phyloP scores from a whole-genome alignment of 345 rosid genomes.

The Turritis glabra region DNA sequence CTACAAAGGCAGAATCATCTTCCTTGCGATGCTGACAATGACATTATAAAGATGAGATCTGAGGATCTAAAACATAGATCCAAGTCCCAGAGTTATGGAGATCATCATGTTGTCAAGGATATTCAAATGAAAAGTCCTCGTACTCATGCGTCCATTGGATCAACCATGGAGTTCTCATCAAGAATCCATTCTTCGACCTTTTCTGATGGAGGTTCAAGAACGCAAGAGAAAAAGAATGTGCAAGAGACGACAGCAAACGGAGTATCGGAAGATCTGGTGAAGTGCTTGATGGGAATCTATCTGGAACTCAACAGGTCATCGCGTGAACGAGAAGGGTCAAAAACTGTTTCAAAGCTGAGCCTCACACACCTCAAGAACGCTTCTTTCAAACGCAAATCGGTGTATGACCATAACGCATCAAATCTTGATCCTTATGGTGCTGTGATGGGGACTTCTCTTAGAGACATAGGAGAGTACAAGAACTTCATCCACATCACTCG shows the following conservation, averaged over 20 bases:
- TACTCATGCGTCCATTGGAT: constrained; percentile 60
- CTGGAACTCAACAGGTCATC: constrained; percentile 57
- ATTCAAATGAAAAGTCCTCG: constrained; percentile 49
- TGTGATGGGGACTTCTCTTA: constrained; percentile 55
- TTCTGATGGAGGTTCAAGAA: constrained; percentile 44
- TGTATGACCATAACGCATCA: constrained; percentile 44
- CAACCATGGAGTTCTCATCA: constrained; percentile 58
- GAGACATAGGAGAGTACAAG: constrained; percentile 85
- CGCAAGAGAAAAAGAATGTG: constrained; percentile 16
- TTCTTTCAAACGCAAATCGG: constrained; percentile 43
- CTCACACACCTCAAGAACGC: constrained; percentile 38
- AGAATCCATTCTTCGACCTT: constrained; percentile 44
- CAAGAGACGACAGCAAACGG: constrained; percentile 49
- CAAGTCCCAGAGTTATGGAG: constrained; percentile 52
- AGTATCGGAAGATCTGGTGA: constrained; percentile 72
- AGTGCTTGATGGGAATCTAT: constrained; percentile 66
- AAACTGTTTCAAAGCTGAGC: constrained; percentile 56
- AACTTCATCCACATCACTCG: constrained; percentile 73
- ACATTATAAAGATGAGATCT: constrained; percentile 20
- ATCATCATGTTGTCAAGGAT: constrained; percentile 35
- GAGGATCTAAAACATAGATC: constrained; percentile 44
- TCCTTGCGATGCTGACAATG: constrained; percentile 35
- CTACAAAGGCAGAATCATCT: constrained; percentile 41
- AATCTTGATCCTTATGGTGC: constrained; percentile 78
- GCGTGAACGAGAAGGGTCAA: constrained; percentile 46